Evolutionary conservation across 2,329 filamentous ascomycete species (phyloP).

Genomic region (Stemphylium vesicarium): DNA sequence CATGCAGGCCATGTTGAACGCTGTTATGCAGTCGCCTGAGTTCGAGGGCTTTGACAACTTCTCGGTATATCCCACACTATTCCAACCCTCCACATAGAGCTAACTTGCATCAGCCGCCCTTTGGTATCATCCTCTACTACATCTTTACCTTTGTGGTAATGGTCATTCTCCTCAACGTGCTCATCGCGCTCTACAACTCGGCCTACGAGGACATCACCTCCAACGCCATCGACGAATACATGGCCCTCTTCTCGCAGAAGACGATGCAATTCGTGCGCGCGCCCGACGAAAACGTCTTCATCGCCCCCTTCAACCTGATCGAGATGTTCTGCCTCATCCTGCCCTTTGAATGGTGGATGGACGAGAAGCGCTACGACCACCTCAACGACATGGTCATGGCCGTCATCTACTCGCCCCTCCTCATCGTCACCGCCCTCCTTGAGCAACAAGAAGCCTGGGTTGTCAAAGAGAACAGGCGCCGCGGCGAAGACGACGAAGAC

Average conservation of each 20-base stretch:
- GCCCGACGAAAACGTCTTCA: conserved; percentile 97
- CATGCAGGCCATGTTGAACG: conserved; percentile 82
- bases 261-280: conserved; percentile 97
- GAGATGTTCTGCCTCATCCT: conserved; percentile 81
- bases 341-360: conserved; percentile 95
- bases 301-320: conserved; percentile 91
- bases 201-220: conserved; percentile 95
- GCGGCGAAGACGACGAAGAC: conserved; percentile 90
- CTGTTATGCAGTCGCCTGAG: conserved; percentile 89
- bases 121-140: conserved; percentile 95
- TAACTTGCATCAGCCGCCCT: conserved; percentile 66
- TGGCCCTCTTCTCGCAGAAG: conserved; percentile 90
- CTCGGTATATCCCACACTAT: conserved; percentile 52
- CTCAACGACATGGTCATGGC: conserved; percentile 92
- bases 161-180: conserved; percentile 91
- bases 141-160: conserved; percentile 97
- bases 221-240: conserved; percentile 92
- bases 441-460: conserved; percentile 56
- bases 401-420: conserved; percentile 80
- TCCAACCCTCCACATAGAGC: background rate
- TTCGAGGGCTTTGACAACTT: conserved; percentile 90
- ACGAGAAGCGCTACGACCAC: conserved; percentile 72
- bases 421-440: conserved; percentile 75
- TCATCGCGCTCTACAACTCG: conserved; percentile 96
- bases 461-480: conserved; percentile 74